These are phyloP conservation scores for Polyplosphaeria fusca DNA, from an alignment of 495 filamentous ascomycete species.

Conservation along the genomic window DNA sequence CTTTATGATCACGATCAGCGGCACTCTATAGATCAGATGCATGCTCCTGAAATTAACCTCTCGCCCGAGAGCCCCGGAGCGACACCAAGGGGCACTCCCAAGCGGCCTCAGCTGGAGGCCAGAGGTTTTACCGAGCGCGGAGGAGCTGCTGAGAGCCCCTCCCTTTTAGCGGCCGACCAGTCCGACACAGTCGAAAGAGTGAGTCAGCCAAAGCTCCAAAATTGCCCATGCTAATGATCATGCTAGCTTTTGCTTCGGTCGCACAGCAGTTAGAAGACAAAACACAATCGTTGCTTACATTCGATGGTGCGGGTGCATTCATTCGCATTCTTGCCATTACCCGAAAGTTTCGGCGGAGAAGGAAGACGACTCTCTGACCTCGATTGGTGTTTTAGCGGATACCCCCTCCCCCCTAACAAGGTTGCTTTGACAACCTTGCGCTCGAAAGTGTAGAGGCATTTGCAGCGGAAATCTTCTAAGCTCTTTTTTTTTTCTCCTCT, in stretches of 20 bases:
- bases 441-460: too few relatives aligned
- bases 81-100: conserved; percentile 13
- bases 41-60: conserved; percentile 22
- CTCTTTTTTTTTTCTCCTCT: too few relatives aligned
- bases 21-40: conserved; percentile 17
- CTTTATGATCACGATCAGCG: conserved; percentile 60
- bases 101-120: conserved; percentile 27
- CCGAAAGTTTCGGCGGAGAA: too few relatives aligned
- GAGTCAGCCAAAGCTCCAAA: not conserved
- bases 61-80: conserved; percentile 6
- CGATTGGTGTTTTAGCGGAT: too few relatives aligned
- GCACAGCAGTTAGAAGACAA: too few relatives aligned
- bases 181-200: conserved; percentile 32
- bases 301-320: too few relatives aligned
- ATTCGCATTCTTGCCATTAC: too few relatives aligned
- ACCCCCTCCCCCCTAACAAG: too few relatives aligned
- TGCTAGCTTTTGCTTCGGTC: conserved; percentile 33
- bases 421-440: too few relatives aligned
- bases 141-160: conserved; percentile 23
- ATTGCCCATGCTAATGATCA: not conserved
- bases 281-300: too few relatives aligned
- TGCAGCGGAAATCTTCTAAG: too few relatives aligned
- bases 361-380: too few relatives aligned
- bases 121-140: conserved; percentile 31
- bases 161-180: conserved; percentile 31